These are phyloP conservation scores for Penicillium sp. DNA, from an alignment of 2,329 filamentous ascomycete species.

Conservation along the genomic window DNA sequence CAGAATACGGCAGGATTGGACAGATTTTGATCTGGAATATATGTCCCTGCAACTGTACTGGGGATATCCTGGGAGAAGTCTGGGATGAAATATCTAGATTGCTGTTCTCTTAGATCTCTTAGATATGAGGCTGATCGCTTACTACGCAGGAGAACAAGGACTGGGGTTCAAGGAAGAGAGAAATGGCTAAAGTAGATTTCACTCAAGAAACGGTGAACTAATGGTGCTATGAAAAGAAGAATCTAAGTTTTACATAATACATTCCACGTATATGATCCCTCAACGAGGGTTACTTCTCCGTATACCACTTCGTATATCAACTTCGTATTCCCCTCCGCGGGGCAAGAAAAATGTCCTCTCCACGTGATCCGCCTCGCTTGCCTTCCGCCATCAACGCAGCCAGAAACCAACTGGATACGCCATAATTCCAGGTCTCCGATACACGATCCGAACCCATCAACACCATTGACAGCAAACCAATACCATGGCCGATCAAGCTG, in stretches of 20 bases:
- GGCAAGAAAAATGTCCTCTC: constrained; percentile 5
- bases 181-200: not conserved
- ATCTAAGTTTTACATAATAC: too few relatives aligned
- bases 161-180: not conserved
- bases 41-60: not conserved
- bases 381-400: constrained; percentile 3
- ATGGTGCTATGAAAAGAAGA: too few relatives aligned
- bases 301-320: too few relatives aligned
- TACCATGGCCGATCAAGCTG: constrained; percentile 25
- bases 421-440: not conserved
- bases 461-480: not conserved
- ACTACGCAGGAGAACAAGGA: not conserved
- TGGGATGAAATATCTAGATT: not conserved
- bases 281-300: too few relatives aligned
- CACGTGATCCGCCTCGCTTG: constrained; percentile 27
- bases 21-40: not conserved
- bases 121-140: not conserved
- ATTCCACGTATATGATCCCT: too few relatives aligned
- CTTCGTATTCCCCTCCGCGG: not conserved
- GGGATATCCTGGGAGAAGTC: not conserved
- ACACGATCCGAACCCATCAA: not conserved
- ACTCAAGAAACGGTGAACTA: not conserved
- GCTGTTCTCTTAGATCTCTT: not conserved
- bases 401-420: not conserved
- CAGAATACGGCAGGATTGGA: not conserved